These are phyloP conservation scores for Oryza officinalis DNA, from an alignment of 176 grass and related monocot genomes.

Conservation along the genomic window DNA sequence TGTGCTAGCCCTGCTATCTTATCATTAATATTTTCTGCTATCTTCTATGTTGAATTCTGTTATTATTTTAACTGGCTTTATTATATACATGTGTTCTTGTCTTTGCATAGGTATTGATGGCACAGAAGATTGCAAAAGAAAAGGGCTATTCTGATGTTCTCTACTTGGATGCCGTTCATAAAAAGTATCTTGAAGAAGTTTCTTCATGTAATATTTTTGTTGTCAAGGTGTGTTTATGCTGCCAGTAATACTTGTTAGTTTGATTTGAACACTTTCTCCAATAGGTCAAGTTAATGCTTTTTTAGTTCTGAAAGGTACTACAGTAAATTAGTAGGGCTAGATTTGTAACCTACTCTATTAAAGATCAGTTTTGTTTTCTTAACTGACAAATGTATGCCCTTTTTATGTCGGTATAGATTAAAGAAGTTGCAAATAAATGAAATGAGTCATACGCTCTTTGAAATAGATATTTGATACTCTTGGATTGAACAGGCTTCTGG, in stretches of 20 bases:
- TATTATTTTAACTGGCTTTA: background rate
- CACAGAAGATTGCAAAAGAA: conserved; percentile 94
- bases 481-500: background rate
- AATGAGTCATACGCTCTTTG: background rate
- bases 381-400: background rate
- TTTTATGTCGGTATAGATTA: background rate
- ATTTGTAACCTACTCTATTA: conserved; percentile 1
- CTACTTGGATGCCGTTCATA: conserved; percentile 89
- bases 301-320: conserved; percentile 26
- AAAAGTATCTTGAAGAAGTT: conserved; percentile 98
- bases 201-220: conserved; percentile 99
- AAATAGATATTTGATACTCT: conserved; percentile 15
- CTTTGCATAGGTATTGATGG: conserved; percentile 77
- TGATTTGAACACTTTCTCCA: background rate
- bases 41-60: background rate
- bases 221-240: conserved; percentile 69
- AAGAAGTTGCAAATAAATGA: background rate
- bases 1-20: background rate
- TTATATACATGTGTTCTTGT: conserved; percentile 24
- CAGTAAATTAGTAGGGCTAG: conserved; percentile 20
- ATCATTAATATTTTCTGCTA: background rate
- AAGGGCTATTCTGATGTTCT: conserved; percentile 98
- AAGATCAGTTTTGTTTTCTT: background rate
- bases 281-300: background rate
- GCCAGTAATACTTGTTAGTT: conserved; percentile 26